Base-by-base conservation (phyloP, 768 basidiomycete species). In the Trichaptum fuscoviolaceum region DNA sequence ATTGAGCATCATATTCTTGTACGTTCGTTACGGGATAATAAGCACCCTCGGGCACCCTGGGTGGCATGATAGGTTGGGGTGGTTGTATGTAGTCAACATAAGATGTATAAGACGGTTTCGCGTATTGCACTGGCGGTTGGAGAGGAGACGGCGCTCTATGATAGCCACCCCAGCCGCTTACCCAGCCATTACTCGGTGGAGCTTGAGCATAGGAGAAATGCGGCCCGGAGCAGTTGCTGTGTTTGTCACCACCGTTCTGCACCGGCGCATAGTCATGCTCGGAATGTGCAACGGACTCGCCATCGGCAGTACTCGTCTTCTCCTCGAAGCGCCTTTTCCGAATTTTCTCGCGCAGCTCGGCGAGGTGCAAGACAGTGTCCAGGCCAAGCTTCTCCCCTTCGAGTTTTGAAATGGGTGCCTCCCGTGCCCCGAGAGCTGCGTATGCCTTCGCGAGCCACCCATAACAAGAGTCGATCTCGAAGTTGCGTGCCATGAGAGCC, bases 371-470 rank as follows among this genome's bases (percentile, higher is more conserved):
- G 2, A 78, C 72, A 0, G 78, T 79, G 67, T 78, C 74, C 68
- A 77, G 72, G 0, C 83, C 81, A 23, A 85, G 78, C 35, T 76
- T 75, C 63, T 75, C 70, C 20, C 79, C 82, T 66, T 84, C 85
- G 6, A 73, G 74, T 62, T 78, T 67, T 2, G 73, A 64, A 30
- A 82, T 68, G 18, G 80, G 71, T 27, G 76, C 77, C 0, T 77
- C 75, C n/a, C 81, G 73, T 62, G 73, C 75, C 67, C 77, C 77
- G 62, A 83, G 71, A 0, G 68, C 64, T 35, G 76, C 65, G 65
- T 78, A 82, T 0, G 81, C 73, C 0, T 76, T 74, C 4, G 82
- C 62, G 18, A 81, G 76, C 57, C 76, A 77, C 1, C 74, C 71
- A 17, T 34, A 25, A 3, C 17, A 52, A 0, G 71, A 70, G 62